These are phyloP conservation scores for Neostapfia colusana DNA, from an alignment of 176 grass and related monocot species.

Conservation along the genomic window DNA sequence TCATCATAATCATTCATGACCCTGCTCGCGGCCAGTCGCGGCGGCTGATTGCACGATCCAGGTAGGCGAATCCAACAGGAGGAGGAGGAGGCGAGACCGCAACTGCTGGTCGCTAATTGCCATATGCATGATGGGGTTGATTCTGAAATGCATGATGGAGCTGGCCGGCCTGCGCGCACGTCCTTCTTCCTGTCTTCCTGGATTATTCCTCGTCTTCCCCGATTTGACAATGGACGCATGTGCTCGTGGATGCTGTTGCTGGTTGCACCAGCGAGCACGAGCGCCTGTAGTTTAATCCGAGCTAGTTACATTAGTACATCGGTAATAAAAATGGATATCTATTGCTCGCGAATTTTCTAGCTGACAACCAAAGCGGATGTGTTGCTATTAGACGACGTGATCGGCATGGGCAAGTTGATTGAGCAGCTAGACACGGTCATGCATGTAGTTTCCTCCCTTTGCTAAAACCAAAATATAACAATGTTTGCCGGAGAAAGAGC, in stretches of 20 bases:
- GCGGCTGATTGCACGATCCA: neutral
- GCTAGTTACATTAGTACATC: neutral
- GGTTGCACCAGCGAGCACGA: slow-evolving; percentile 14
- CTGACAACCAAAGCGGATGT: neutral
- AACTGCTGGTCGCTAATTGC: neutral
- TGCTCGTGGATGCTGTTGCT: neutral
- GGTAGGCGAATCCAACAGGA: neutral
- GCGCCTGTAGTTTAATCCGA: neutral
- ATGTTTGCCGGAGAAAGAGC: neutral
- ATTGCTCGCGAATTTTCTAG: neutral
- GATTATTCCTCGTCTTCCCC: neutral
- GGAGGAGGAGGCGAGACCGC: neutral
- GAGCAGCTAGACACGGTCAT: neutral
- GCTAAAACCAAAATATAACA: neutral
- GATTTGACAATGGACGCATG: neutral
- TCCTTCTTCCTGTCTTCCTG: slow-evolving; percentile 12
- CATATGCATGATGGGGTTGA: neutral
- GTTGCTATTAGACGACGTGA: neutral
- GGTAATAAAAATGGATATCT: neutral
- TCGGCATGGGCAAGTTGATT: neutral
- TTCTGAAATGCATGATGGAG: neutral
- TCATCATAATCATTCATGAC: too few species aligned
- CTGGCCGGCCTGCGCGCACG: too few species aligned
- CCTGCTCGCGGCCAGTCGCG: neutral
- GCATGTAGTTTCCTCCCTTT: neutral